Base-by-base conservation (phyloP, 495 filamentous ascomycete genomes). In the Hypoxylon crocopeplum region DNA sequence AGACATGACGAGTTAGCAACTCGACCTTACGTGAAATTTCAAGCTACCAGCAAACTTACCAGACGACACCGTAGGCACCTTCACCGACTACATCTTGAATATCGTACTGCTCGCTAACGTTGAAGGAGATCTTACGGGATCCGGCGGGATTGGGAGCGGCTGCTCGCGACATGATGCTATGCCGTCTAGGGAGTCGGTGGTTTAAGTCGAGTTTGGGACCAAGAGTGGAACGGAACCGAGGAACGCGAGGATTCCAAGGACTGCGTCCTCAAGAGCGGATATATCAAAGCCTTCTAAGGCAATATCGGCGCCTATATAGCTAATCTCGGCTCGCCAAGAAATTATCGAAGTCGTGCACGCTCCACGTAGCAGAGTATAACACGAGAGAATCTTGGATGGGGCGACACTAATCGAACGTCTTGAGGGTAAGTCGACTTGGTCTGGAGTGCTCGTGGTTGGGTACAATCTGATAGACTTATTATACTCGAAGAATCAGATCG, bases 1-100 rank as follows among this genome's bases (percentile, higher is more conserved):
- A 6, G 10, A 27, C 72, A 62, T 75, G 58, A 36, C 53, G 39
- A 7, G 47, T 66, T 61, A 67, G 56, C 38, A 62, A n/a, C 17
- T 41, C 6, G 32, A 39, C 38, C 12, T 48, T 8, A 15, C 12
- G 2, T 3, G 7, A 21, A 17, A 16, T 27, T 11, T 7, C 5
- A 13, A 12, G 17, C 10, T 10, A 25, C 20, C 27, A 19, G 8
- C 21, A 27, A 62, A 67, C 89, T 77, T 84, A 98, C 93, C 94
- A 98, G 52, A 99, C 95, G 62, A 99, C 95, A 69, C 95, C 95
- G 69, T 99, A 99, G 59, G 95, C 95, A 64, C 95, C 95, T 75
- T 99, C 95, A 49, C 95, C 95, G 40, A 99, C 95, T 32, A 99
- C 95, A 85, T 99, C 95, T 71, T 96, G 92, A 59, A 99, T 98